A percentile compares a stretch with the other conserved stretches of the same genome.
Conservation (phyloP, 179 eudicot species). For the Spinacia oleracea region DNA sequence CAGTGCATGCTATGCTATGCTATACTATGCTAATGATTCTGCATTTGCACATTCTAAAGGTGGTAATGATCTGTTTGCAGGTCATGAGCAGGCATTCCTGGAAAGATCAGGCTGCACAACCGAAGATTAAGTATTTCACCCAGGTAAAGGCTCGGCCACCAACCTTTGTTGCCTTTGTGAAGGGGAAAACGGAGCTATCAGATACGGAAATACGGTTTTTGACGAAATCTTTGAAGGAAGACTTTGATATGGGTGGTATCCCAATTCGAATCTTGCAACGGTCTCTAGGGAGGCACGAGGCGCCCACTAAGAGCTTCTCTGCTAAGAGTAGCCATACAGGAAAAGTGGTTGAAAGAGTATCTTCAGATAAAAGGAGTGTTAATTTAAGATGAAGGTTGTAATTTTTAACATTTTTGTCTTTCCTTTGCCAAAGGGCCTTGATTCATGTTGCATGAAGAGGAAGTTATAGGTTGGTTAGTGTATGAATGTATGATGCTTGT, state of each 20-base stretch:
- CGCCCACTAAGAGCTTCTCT: conserved; percentile 25
- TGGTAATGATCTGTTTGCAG: conserved; percentile 36
- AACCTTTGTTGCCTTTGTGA: conserved; percentile 87
- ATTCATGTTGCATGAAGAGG: neutral
- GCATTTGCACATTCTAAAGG: neutral
- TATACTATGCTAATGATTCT: neutral
- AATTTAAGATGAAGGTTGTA: neutral
- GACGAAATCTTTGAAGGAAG: conserved; percentile 84
- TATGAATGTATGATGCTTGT: neutral
- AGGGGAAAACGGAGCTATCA: conserved; percentile 62
- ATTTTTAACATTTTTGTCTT: neutral
- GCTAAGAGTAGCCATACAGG: conserved; percentile 30
- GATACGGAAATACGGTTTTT: conserved; percentile 83
- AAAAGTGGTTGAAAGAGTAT: conserved; percentile 28
- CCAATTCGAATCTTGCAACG: conserved; percentile 87
- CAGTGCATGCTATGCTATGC: too few species aligned
- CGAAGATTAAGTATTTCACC: conserved; percentile 88
- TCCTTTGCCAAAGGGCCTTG: neutral
- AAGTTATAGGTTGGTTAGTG: neutral
- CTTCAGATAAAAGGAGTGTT: conserved; percentile 36
- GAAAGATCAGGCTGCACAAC: conserved; percentile 83
- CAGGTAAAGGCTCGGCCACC: conserved; percentile 99
- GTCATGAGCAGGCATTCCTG: conserved; percentile 99
- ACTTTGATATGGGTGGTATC: conserved; percentile 87
- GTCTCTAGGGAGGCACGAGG: conserved; percentile 37